Percentiles rank a stretch among this genome's conserved stretches.
These are phyloP conservation scores for Penicillium hordei DNA, from an alignment of 2,329 filamentous ascomycete species.

Conservation along the genomic window DNA sequence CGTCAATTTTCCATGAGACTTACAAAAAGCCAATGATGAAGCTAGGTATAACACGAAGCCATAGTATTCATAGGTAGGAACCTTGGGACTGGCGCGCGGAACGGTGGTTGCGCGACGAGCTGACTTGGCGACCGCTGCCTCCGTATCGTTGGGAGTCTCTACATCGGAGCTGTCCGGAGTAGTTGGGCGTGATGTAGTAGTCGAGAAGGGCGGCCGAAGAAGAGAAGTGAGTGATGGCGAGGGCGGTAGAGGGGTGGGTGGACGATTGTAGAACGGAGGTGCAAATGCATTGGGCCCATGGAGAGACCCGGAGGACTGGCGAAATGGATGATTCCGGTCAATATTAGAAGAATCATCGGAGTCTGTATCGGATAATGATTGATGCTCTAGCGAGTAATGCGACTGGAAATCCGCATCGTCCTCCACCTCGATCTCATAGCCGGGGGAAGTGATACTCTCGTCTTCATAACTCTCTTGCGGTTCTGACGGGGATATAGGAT, in stretches of 20 bases:
- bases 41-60: slow-evolving; percentile 96
- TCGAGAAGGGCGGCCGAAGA: slow-evolving; percentile 67
- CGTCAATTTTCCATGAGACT: slow-evolving; percentile 39
- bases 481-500: slow-evolving; percentile 27
- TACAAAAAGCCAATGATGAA: slow-evolving; percentile 75
- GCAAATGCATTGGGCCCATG: slow-evolving; percentile 55
- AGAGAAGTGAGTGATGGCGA: slow-evolving; percentile 91
- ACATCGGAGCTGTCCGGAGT: slow-evolving; percentile 91
- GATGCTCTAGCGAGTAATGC: slow-evolving; percentile 45
- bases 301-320: slow-evolving; percentile 43
- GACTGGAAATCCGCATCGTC: slow-evolving; percentile 49
- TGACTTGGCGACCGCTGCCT: slow-evolving; percentile 60
- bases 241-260: slow-evolving; percentile 90
- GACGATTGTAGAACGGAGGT: slow-evolving; percentile 94
- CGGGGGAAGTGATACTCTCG: slow-evolving; percentile 29
- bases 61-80: slow-evolving; percentile 99
- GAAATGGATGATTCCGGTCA: slow-evolving; percentile 39
- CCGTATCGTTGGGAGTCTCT: slow-evolving; percentile 64
- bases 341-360: slow-evolving; percentile 36
- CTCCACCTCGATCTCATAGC: slow-evolving; percentile 32
- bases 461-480: slow-evolving; percentile 27
- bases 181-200: slow-evolving; percentile 77
- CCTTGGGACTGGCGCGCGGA: slow-evolving; percentile 82
- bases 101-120: slow-evolving; percentile 63
- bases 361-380: slow-evolving; percentile 39